Base-by-base conservation (phyloP, 176 grass and related monocot species). In the Hyparrhenia diplandra region DNA sequence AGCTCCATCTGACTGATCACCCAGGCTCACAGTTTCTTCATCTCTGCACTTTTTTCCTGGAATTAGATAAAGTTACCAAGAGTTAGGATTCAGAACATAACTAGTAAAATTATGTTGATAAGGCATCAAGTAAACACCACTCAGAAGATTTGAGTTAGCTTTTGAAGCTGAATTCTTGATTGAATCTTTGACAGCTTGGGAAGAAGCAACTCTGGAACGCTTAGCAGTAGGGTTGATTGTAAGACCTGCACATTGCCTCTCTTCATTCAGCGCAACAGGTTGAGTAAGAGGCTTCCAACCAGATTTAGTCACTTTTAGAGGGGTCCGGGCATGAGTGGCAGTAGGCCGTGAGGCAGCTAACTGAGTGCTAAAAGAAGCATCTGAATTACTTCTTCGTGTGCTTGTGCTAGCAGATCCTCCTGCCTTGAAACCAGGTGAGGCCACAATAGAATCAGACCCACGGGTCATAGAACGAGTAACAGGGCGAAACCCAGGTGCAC, bases 391-490 rank as follows among this genome's bases (percentile, higher is more conserved):
- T 81, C 17, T 85, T 17, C 0, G 0, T 43, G 35, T 45, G 34
- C 87, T 76, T 71, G 77, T 64, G 54, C 82, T 81, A 81, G 66
- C 43, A 42, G 78, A 80, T 55, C 27, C 71, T 76, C 77, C 73
- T 85, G 42, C 82, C 77, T 81, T 85, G 55, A 28, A 67, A 31
- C 69, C 71, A 57, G 77, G 21, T 57, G 43, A 85, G 43, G 55
- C 71, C 40, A 55, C 10, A 65, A 64, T 35, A 21, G 64, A 27
- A 57, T 57, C 31, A 81, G 82, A 65, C 46, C 17, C 16, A 45
- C 64, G 35, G 18, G 82, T 85, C 87, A 89, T 89, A 64, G 87
- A 89, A n/a, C 87, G 87, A 71, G 82, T 89, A 76, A 89, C 71
- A 85, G 82, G 87, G 55, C 71, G 87, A 64, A 64, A 81, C n/a